A percentile compares a stretch with the other conserved stretches of the same genome.
Evolutionary conservation across 2,329 filamentous ascomycete genomes (phyloP).

Genomic region (Apiospora phragmitis): DNA sequence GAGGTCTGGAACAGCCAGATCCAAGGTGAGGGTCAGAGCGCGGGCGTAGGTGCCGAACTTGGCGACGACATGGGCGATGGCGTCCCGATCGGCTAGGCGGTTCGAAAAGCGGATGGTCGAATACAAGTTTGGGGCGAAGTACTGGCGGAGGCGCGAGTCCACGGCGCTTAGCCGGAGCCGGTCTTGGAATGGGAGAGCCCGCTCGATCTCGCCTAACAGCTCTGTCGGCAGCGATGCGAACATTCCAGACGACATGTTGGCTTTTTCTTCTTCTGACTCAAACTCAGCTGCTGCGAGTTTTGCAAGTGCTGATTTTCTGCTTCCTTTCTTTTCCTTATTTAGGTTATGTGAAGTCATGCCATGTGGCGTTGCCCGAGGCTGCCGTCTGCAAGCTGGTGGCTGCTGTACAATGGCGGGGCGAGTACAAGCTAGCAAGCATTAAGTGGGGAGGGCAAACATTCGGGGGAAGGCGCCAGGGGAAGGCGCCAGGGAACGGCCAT

Average conservation of each 20-base stretch:
- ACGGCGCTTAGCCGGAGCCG: background rate
- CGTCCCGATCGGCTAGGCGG: background rate
- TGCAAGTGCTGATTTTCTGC: too few relatives aligned
- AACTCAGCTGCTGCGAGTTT: too few relatives aligned
- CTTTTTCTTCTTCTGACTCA: background rate
- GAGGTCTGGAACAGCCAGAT: background rate
- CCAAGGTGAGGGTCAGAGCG: background rate
- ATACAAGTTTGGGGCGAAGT: background rate
- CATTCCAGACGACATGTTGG: background rate
- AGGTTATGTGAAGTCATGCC: too few relatives aligned
- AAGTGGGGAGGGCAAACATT: too few relatives aligned
- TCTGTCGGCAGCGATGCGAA: background rate
- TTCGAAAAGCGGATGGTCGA: background rate
- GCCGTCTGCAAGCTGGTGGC: too few relatives aligned
- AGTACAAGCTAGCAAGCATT: too few relatives aligned
- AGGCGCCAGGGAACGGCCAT: too few relatives aligned
- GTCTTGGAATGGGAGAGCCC: background rate
- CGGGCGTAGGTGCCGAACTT: background rate
- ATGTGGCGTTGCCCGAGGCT: too few relatives aligned
- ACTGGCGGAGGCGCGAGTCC: background rate
- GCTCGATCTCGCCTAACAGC: background rate
- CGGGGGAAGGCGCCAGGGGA: too few relatives aligned
- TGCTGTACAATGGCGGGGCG: too few relatives aligned
- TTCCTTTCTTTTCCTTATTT: too few relatives aligned
- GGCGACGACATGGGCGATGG: background rate